These are phyloP conservation scores for Aspergillus steynii DNA, from an alignment of 495 filamentous ascomycete genomes.

Conservation along the genomic window DNA sequence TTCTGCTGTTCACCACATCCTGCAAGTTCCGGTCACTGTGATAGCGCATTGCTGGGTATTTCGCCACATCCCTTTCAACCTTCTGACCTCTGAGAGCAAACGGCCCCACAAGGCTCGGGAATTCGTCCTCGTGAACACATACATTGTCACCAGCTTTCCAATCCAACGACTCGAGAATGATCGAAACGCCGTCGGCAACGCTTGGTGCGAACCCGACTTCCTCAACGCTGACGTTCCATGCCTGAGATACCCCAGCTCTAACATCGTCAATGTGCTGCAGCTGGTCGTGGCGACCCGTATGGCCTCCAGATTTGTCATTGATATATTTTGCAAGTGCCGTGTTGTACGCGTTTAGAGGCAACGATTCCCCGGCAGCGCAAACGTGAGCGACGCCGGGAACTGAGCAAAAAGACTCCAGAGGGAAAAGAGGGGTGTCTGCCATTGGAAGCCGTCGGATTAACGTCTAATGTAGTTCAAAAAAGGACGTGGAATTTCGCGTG, in stretches of 20 bases:
- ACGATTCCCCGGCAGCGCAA: not conserved
- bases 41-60: not conserved
- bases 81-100: constrained; percentile 1
- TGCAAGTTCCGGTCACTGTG: not conserved
- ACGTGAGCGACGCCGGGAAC: not conserved
- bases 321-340: not conserved
- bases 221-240: not conserved
- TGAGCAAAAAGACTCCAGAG: not conserved
- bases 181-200: constrained; percentile 8
- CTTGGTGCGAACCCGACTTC: constrained; percentile 6
- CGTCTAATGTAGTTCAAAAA: no score
- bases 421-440: not conserved
- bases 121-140: constrained; percentile 5
- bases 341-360: not conserved
- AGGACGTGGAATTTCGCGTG: no score
- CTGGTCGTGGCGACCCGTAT: not conserved
- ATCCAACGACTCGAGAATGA: not conserved
- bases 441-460: no score
- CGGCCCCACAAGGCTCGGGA: constrained; percentile 10
- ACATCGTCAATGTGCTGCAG: not conserved
- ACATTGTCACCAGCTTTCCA: constrained; percentile 12
- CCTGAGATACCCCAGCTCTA: not conserved
- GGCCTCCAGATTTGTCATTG: not conserved
- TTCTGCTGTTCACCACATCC: constrained; percentile 1
- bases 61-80: not conserved